A percentile compares a stretch with the other conserved stretches of the same genome.
phyloP scores from a whole-genome alignment of 106 monocot genomes.

The Dendrobium huoshanense region DNA sequence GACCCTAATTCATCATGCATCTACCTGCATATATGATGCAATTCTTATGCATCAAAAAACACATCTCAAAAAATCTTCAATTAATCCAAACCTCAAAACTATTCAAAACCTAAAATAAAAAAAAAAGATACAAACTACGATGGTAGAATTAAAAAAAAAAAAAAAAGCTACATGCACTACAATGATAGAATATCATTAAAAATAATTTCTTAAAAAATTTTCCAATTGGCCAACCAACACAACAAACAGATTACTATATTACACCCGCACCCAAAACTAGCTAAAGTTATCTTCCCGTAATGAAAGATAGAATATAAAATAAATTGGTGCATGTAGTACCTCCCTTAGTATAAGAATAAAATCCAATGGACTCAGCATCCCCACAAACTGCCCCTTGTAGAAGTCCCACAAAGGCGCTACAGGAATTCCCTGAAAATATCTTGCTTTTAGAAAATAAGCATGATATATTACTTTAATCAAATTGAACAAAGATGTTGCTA shows the following conservation, averaged over 20 bases:
- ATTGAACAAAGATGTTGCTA: neutral
- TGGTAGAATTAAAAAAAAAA: neutral
- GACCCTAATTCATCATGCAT: neutral
- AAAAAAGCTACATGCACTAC: neutral
- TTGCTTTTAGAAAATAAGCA: slow-evolving; percentile 3
- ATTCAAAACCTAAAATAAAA: neutral
- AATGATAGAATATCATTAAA: neutral
- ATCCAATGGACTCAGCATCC: slow-evolving; percentile 80
- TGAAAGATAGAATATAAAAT: neutral
- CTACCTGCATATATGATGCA: neutral
- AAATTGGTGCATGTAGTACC: slow-evolving; percentile 18
- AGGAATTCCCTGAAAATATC: slow-evolving; percentile 61
- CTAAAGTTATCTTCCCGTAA: neutral
- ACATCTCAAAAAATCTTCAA: neutral
- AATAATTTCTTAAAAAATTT: neutral
- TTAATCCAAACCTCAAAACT: neutral
- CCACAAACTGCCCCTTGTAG: slow-evolving; percentile 67
- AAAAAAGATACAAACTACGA: no score
- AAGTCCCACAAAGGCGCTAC: slow-evolving; percentile 92
- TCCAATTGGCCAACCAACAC: neutral
- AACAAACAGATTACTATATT: neutral
- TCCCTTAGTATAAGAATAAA: slow-evolving; percentile 93
- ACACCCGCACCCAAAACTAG: neutral
- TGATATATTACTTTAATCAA: neutral
- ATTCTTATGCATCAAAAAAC: neutral